Conservation (phyloP, 1,284 basidiomycete genomes). For the Pseudozyma hubeiensis region DNA sequence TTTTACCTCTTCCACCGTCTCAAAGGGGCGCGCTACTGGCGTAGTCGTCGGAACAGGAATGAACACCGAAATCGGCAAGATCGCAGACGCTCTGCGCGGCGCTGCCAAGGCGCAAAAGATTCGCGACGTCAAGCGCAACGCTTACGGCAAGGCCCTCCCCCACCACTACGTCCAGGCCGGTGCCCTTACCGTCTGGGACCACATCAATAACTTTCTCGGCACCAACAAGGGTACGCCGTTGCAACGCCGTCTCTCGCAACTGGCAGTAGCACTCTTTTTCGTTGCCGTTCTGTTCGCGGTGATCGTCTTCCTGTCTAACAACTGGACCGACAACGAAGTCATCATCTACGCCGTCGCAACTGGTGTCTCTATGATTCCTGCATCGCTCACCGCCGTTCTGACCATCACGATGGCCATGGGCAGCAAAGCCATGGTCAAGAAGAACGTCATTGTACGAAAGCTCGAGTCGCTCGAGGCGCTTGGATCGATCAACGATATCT, state of each 20-base stretch:
- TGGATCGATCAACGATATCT: slow-evolving; percentile 67
- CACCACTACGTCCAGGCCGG: slow-evolving; percentile 69
- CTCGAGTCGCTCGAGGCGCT: slow-evolving; percentile 67
- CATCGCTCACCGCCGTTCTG: slow-evolving; percentile 68
- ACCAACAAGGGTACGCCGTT: slow-evolving; percentile 69
- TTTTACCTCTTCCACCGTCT: slow-evolving; percentile 75
- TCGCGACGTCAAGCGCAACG: slow-evolving; percentile 72
- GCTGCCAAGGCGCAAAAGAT: slow-evolving; percentile 60
- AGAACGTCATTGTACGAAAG: slow-evolving; percentile 73
- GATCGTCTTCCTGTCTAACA: slow-evolving; percentile 69
- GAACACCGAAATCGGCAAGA: slow-evolving; percentile 69
- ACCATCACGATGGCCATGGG: slow-evolving; percentile 72
- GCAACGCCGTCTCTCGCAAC: slow-evolving; percentile 67
- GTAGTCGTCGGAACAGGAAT: slow-evolving; percentile 76
- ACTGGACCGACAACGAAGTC: slow-evolving; percentile 66
- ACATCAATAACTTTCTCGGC: slow-evolving; percentile 68
- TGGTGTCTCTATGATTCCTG: slow-evolving; percentile 74
- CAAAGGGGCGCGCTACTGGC: slow-evolving; percentile 76
- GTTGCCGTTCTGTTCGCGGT: slow-evolving; percentile 68
- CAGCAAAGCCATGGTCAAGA: slow-evolving; percentile 73
- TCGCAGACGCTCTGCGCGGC: slow-evolving; percentile 65
- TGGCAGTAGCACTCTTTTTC: slow-evolving; percentile 67
- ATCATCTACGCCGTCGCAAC: slow-evolving; percentile 71
- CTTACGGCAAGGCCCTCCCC: slow-evolving; percentile 68
- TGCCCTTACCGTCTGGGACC: slow-evolving; percentile 68